Evolutionary conservation across 129 eudicot genomes (phyloP).

Genomic region (Flaveria ramosissima): DNA sequence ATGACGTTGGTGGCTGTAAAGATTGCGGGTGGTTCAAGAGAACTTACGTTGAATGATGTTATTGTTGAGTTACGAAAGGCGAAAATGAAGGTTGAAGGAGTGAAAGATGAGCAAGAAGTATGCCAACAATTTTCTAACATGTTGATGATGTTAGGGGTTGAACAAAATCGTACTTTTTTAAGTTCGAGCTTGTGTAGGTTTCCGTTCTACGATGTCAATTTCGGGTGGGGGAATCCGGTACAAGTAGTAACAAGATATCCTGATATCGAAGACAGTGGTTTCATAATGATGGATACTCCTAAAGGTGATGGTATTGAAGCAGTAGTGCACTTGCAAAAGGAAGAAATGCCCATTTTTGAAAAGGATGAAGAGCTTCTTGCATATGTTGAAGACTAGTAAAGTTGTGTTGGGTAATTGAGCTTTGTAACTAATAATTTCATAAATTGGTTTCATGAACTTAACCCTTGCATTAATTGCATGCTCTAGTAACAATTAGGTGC

Average conservation of each 20-base stretch:
- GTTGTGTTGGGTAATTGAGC: no score
- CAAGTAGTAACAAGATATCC: neutral
- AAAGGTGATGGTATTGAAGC: constrained; percentile 33
- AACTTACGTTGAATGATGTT: neutral
- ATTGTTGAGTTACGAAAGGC: neutral
- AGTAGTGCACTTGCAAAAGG: constrained; percentile 6
- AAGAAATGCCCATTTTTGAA: constrained; percentile 26
- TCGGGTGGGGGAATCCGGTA: constrained; percentile 33
- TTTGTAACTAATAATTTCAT: no score
- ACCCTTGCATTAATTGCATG: neutral
- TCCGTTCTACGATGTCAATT: constrained; percentile 28
- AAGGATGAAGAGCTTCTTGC: constrained; percentile 23
- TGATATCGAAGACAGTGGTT: neutral
- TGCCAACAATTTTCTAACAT: neutral
- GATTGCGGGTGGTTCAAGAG: neutral
- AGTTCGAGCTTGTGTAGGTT: neutral
- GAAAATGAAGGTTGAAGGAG: constrained; percentile 1
- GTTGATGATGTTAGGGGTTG: neutral
- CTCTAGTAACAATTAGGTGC: neutral
- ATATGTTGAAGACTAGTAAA: neutral
- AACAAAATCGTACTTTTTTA: neutral
- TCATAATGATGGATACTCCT: constrained; percentile 14
- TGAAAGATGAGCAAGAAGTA: constrained; percentile 5
- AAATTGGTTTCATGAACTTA: neutral
- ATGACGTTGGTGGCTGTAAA: neutral